These are phyloP conservation scores for Aciculoconidium aculeatum DNA, from an alignment of 805 yeast species.

Conservation along the genomic window DNA sequence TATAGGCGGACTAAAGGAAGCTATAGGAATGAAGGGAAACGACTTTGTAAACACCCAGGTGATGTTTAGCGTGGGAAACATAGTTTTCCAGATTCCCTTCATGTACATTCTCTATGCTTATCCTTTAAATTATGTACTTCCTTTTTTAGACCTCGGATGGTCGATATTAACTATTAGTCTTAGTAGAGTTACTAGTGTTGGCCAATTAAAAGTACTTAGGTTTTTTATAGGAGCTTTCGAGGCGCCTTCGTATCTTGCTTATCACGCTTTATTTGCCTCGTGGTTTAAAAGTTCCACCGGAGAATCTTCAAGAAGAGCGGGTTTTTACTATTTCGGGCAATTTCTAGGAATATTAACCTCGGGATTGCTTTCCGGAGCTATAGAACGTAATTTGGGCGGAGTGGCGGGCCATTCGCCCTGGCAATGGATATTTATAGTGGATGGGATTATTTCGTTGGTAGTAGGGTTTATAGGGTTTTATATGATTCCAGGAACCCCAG, in stretches of 20 bases:
- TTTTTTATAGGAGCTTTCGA: slow-evolving; percentile 68
- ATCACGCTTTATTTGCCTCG: slow-evolving; percentile 32
- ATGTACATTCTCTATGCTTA: slow-evolving; percentile 49
- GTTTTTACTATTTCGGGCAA: slow-evolving; percentile 56
- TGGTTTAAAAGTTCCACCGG: slow-evolving; percentile 20
- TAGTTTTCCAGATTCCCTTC: slow-evolving; percentile 59
- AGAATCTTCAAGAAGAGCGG: slow-evolving; percentile 59
- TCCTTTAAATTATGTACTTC: slow-evolving; percentile 50
- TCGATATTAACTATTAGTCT: slow-evolving; percentile 56
- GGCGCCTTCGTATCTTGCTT: slow-evolving; percentile 44
- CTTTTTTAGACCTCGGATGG: slow-evolving; percentile 60
- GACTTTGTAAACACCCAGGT: slow-evolving; percentile 57
- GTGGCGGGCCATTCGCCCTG: slow-evolving; percentile 53
- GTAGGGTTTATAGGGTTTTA: slow-evolving; percentile 53
- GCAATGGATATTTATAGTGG: slow-evolving; percentile 72
- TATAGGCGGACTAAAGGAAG: slow-evolving; percentile 57
- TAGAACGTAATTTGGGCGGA: slow-evolving; percentile 43
- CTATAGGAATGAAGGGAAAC: slow-evolving; percentile 52
- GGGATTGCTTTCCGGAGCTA: slow-evolving; percentile 57
- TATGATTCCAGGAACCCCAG: slow-evolving; percentile 63
- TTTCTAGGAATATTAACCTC: slow-evolving; percentile 57
- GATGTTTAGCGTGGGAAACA: slow-evolving; percentile 53
- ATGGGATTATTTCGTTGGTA: slow-evolving; percentile 52
- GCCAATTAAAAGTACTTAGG: slow-evolving; percentile 53
- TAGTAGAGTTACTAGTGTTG: slow-evolving; percentile 43